These are phyloP conservation scores for Auricularia cornea DNA, from an alignment of 768 basidiomycete genomes.

Conservation along the genomic window DNA sequence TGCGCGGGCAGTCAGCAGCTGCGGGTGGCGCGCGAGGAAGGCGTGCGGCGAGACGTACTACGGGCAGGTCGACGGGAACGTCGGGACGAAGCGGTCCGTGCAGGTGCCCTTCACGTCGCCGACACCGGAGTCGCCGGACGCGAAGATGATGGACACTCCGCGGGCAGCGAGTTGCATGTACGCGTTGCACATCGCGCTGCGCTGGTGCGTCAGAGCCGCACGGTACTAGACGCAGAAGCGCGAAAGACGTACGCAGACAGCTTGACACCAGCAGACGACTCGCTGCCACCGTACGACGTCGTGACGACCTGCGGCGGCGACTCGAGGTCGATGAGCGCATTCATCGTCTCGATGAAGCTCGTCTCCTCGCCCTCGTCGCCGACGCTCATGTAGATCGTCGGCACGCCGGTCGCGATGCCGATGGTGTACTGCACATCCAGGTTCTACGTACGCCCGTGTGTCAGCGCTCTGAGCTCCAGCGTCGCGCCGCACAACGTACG, in stretches of 20 bases:
- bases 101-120: conserved; percentile 18
- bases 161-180: conserved; percentile 41
- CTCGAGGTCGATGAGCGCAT: conserved; percentile 30
- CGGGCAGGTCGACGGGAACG: conserved; percentile 27
- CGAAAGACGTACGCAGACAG: no score
- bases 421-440: conserved; percentile 30
- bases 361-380: conserved; percentile 38
- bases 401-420: conserved; percentile 44
- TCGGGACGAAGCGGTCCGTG: conserved; percentile 15
- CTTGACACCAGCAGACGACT: no score
- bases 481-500: conserved; percentile 32
- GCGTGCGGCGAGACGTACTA: conserved; percentile 12
- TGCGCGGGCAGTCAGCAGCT: background rate
- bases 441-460: conserved; percentile 15
- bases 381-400: conserved; percentile 40
- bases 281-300: no score
- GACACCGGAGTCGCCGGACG: conserved; percentile 46
- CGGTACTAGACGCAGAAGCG: background rate
- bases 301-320: conserved; percentile 46
- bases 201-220: background rate
- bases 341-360: conserved; percentile 47
- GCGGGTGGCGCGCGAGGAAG: background rate
- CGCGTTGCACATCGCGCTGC: conserved; percentile 19
- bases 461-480: conserved; percentile 19
- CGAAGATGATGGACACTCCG: conserved; percentile 56